Base-by-base conservation (phyloP, 306 rosid species). In the Mimosa bimucronata region DNA sequence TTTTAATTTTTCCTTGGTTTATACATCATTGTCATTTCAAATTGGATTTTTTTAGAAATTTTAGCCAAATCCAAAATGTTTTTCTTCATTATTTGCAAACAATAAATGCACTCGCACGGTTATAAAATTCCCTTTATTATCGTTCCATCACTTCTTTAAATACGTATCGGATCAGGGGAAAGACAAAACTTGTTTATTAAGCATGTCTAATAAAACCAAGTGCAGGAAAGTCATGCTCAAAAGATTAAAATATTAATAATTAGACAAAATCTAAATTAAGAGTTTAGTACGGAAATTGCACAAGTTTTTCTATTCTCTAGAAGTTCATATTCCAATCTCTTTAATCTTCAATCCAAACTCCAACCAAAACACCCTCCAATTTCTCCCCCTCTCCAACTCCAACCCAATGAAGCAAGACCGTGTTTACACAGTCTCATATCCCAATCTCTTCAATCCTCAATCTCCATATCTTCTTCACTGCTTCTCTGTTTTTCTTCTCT, bases 401-500 rank as follows among this genome's bases (percentile, higher is more conserved):
- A 37, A 3, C 28, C 45, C 71, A 67, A 67, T 67, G 73, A 67
- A 40, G 73, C 73, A 40, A 40, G 45, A 66, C 11, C 28, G 45
- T 10, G 0, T 16, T 37, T 18, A 8, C 40, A 21, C 14, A 66
- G 25, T 23, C 46, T 19, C 44, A 65, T 65, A 30, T 30, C 4
- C 16, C 28, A 34, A 37, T 4, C 42, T 34, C 45, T 64, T 64
- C 15, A 30, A 64, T 29, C 11, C 8, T 30, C 40, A 30, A 29
- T 64, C 41, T 64, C 48, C 83, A n/a, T 86, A 83, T 31, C 72
- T 90, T 58, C 78, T 87, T 4, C 89, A 79, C 19, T 84, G 86
- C 62, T 31, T 90, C 64, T 66, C 72, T 10, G 64, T 76, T 65
- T 28, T 84, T 46, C 66, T 95, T 1, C 69, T 91, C 60, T 92